phyloP scores from a whole-genome alignment of 2,329 filamentous ascomycete genomes.

The Cladosporium oxysporum region DNA sequence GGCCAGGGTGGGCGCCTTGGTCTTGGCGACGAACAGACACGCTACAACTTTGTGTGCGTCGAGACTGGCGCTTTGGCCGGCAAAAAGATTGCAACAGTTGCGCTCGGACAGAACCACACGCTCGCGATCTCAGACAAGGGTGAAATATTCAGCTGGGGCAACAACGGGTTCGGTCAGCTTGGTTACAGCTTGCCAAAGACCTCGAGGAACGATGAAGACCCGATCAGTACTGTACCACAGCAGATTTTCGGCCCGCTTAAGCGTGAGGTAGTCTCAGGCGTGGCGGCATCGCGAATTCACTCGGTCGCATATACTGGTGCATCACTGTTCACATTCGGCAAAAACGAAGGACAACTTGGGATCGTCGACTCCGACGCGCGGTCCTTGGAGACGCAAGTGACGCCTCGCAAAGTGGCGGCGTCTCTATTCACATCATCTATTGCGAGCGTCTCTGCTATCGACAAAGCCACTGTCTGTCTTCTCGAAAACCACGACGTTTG shows the following conservation, averaged over 20 bases:
- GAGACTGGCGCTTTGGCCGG: conserved; percentile 71
- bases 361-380: conserved; percentile 93
- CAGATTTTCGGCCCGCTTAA: conserved; percentile 93
- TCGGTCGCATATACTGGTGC: conserved; percentile 83
- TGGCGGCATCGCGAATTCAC: conserved; percentile 87
- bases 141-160: conserved; percentile 94
- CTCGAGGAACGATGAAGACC: conserved; percentile 72
- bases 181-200: conserved; percentile 77
- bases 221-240: conserved; percentile 76
- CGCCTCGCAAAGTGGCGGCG: conserved; percentile 83
- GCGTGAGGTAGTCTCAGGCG: conserved; percentile 76
- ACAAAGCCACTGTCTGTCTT: conserved; percentile 82
- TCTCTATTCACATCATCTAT: conserved; percentile 76
- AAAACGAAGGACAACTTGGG: conserved; percentile 90
- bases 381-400: conserved; percentile 79
- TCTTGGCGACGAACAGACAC: conserved; percentile 83
- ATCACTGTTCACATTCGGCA: conserved; percentile 89
- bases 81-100: conserved; percentile 73
- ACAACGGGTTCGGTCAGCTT: conserved; percentile 80
- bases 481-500: conserved; percentile 86
- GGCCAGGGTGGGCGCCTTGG: conserved; percentile 88
- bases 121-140: conserved; percentile 82
- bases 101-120: conserved; percentile 88
- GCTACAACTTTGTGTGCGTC: conserved; percentile 82
- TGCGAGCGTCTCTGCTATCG: conserved; percentile 79